phyloP scores from a whole-genome alignment of 179 eudicot genomes.

The Silene coronaria region DNA sequence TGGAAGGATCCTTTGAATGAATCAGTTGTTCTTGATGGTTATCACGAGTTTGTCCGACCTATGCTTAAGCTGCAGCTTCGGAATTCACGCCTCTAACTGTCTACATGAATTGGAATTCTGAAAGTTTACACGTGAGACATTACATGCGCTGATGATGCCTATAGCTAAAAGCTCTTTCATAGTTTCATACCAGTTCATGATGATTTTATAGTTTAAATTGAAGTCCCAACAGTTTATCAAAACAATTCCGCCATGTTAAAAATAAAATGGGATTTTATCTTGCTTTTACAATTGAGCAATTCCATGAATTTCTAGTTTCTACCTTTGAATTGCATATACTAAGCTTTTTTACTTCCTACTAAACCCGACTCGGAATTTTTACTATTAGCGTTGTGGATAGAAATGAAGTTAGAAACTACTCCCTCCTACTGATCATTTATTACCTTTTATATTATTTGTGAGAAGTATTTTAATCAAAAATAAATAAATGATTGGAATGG shows the following conservation, averaged over 20 bases:
- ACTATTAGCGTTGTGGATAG: too few species aligned
- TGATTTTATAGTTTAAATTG: not conserved
- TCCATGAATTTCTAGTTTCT: too few species aligned
- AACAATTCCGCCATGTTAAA: not conserved
- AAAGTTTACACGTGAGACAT: not conserved
- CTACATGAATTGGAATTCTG: not conserved
- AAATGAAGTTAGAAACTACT: too few species aligned
- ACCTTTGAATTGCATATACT: too few species aligned
- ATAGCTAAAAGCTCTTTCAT: not conserved
- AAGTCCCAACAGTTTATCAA: not conserved
- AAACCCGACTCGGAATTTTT: too few species aligned
- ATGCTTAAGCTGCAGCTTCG: conserved; percentile 67
- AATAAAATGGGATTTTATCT: too few species aligned
- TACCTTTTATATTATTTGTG: too few species aligned
- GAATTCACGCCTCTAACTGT: conserved; percentile 39
- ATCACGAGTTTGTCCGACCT: conserved; percentile 63
- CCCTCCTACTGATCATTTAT: too few species aligned
- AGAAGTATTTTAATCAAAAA: too few species aligned
- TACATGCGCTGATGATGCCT: not conserved
- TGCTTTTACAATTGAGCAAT: too few species aligned
- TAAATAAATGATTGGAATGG: too few species aligned
- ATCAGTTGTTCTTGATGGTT: conserved; percentile 72
- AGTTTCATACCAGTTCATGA: not conserved
- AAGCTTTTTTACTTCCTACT: too few species aligned
- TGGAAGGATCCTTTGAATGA: conserved; percentile 90